Conservation (phyloP, 176 grass and related monocot species). For the Carex parvula region DNA sequence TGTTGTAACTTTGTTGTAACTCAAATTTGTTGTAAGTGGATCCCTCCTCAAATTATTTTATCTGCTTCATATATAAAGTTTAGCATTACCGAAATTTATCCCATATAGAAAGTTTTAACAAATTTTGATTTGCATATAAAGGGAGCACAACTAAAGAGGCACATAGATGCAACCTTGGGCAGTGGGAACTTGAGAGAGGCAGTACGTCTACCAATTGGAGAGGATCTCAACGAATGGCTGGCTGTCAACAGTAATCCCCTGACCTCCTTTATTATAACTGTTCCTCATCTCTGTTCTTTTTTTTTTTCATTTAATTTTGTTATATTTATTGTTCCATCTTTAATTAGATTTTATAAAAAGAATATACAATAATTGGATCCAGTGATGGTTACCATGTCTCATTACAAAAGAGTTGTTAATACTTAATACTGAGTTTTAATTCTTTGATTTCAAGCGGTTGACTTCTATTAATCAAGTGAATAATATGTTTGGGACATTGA, state of each 20-base stretch:
- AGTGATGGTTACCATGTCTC: conserved; percentile 17
- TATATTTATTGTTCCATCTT: not conserved
- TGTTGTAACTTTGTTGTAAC: too few relatives aligned
- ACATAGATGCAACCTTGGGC: conserved; percentile 82
- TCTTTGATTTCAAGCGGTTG: conserved; percentile 65
- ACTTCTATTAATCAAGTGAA: conserved; percentile 98
- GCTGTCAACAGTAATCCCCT: conserved; percentile 72
- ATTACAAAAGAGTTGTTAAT: conserved; percentile 13
- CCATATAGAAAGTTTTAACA: not conserved
- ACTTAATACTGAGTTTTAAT: conserved; percentile 12
- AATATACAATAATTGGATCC: not conserved
- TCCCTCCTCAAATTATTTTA: too few relatives aligned
- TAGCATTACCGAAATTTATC: not conserved
- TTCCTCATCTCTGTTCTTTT: not conserved
- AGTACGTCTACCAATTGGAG: conserved; percentile 72
- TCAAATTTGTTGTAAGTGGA: too few relatives aligned
- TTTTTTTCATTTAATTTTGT: too few relatives aligned
- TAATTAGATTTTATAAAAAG: not conserved
- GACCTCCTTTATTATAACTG: not conserved
- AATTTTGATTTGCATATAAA: conserved; percentile 14
- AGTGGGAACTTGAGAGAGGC: conserved; percentile 76
- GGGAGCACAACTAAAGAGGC: conserved; percentile 70
- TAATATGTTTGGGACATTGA: conserved; percentile 72
- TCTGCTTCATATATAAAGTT: not conserved
- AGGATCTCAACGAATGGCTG: conserved; percentile 85